Evolutionary conservation across 2,329 filamentous ascomycete species (phyloP), one percentile per base, ranked within the genome.

Genomic region (Calonectria pteridis): DNA sequence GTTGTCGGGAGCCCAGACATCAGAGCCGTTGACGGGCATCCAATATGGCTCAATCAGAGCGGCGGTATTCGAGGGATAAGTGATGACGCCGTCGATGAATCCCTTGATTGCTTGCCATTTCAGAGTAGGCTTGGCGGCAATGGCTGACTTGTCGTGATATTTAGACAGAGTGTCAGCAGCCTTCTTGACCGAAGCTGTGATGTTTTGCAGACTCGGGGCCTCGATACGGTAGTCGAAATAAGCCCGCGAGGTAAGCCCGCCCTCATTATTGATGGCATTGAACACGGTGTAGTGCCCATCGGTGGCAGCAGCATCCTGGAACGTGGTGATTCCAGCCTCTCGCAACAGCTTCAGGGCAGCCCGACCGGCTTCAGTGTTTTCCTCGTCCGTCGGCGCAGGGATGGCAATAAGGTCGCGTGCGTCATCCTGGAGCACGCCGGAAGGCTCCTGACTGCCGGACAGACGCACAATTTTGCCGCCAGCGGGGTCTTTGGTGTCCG

Each of bases 81-180:
- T 76, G 11, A 81, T 81, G 49, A 81, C 77, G 4, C 80, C 80
- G 13, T 81, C 80, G 23, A 81, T 73, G 10, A 78, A 81, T 2
- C 77, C 76, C 74, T 81, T 81, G 71, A 81, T 69, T 2, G 80
- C 77, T 31, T 81, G 80, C 78, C 79, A 81, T 51, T 81, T 81
- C 1, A 81, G 72, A 0, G 76, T 69, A 0, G 80, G 80, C 43
- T 75, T 75, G 4, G 78, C 74, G 0, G 64, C 67, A 6, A 80
- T 55, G 4, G 69, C 18, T 0, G 46, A 51, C 13, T 75, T 73
- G 33, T 80, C 77, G 13, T 80, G 68, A 35, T 71, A 74, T 0
- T 31, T 20, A 3, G 49, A 64, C 10, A 78, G 50, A 18, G 40
- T 67, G 2, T 73, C 67, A 11, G 76, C 63, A 6, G 76, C 72